These are phyloP conservation scores for Exophiala viscosa DNA, from an alignment of 2,329 filamentous ascomycete species.

Conservation along the genomic window DNA sequence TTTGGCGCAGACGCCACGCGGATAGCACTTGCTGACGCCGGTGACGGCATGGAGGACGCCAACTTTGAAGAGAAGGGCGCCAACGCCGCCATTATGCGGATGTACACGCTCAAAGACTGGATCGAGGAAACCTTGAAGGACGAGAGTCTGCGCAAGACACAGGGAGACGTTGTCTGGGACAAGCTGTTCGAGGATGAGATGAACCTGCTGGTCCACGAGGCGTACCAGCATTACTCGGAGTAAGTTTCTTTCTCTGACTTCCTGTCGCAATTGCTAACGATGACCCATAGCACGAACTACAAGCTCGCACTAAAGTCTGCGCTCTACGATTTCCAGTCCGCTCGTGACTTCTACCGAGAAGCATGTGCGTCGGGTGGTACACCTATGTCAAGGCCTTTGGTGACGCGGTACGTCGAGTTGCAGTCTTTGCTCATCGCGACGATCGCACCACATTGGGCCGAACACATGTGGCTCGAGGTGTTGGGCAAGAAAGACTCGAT, in stretches of 20 bases:
- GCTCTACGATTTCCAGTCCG: slow-evolving; percentile 85
- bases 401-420: slow-evolving; percentile 77
- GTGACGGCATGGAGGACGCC: slow-evolving; percentile 89
- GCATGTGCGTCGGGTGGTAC: slow-evolving; percentile 70
- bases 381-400: slow-evolving; percentile 79
- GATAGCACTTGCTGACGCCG: slow-evolving; percentile 88
- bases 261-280: not conserved
- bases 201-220: slow-evolving; percentile 75
- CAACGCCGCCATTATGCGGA: slow-evolving; percentile 81
- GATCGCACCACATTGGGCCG: slow-evolving; percentile 88
- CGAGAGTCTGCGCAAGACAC: slow-evolving; percentile 63
- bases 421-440: slow-evolving; percentile 79
- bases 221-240: slow-evolving; percentile 71
- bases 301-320: slow-evolving; percentile 81
- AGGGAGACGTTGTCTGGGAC: slow-evolving; percentile 74
- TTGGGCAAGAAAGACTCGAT: slow-evolving; percentile 71
- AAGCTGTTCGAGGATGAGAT: slow-evolving; percentile 90
- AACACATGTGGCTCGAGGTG: slow-evolving; percentile 91
- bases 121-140: slow-evolving; percentile 79
- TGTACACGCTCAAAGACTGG: slow-evolving; percentile 84
- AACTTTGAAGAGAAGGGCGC: slow-evolving; percentile 97
- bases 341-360: slow-evolving; percentile 88
- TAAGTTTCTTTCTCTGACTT: slow-evolving; percentile 34
- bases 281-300: slow-evolving; percentile 61
- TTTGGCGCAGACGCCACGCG: slow-evolving; percentile 91